Base-by-base conservation (phyloP, 2,329 filamentous ascomycete species). In the Botrytis hyacinthi region DNA sequence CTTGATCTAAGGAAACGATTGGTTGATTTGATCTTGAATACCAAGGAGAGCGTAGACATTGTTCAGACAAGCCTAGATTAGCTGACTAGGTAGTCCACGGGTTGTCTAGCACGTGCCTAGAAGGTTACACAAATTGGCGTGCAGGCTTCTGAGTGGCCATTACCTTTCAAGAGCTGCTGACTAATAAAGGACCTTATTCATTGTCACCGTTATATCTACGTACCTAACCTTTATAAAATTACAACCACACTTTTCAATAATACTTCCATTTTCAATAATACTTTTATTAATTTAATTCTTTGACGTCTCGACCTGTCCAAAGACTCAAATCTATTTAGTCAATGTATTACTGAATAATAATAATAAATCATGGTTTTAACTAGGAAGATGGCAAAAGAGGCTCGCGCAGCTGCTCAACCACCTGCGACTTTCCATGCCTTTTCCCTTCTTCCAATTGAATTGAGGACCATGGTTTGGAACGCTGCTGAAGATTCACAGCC, bases 401-500 rank as follows among this genome's bases (percentile, higher is more conserved):
- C 37, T 14, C 1, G n/a, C 18, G 66, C 40, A 57, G 26, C 37
- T 42, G 42, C 32, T 67, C 63, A 67, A 40, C 67, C 37, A 44
- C 37, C n/a, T 3, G 26, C 51, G 42, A 70, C 51, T 20, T 70
- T 70, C 29, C 40, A 44, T 32, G n/a, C 26, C 40, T 72, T 72
- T 42, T 20, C n/a, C 3, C 4, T 2, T 35, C 37, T 72, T 40
- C 48, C 62, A 14, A 22, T 2, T 1, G 70, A 72, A 20, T 20
- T 72, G n/a, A 51, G 48, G 18, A 26, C 26, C 18, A 44, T 35
- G 29, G 32, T 72, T 29, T 72, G 61, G 51, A 40, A 67, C 10
- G 9, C n/a, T 44, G 48, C 46, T 26, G 66, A 69, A 42, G 35
- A 57, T 10, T 57, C 22, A 5, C n/a, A 14, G 8, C 18, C 48